A percentile compares a stretch with the other conserved stretches of the same genome.
Conservation (phyloP, 2,329 filamentous ascomycete genomes). For the Pseudogymnoascus sp. region DNA sequence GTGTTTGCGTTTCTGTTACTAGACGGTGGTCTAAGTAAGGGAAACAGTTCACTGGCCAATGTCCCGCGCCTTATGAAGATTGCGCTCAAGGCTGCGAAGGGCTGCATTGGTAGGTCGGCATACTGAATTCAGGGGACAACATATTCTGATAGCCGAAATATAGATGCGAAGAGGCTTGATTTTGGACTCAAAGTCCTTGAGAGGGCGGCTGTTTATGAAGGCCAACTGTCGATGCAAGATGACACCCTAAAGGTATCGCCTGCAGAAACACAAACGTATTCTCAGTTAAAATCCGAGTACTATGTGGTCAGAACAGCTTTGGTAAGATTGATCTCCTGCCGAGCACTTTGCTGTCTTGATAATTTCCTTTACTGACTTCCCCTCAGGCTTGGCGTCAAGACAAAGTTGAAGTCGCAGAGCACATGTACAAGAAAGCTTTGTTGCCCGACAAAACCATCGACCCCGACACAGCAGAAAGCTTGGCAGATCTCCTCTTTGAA, state of each 20-base stretch:
- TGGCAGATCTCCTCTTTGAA: slow-evolving; percentile 62
- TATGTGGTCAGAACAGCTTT: slow-evolving; percentile 39
- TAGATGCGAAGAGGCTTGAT: slow-evolving; percentile 39
- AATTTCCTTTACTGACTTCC: not conserved
- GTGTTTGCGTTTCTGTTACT: slow-evolving; percentile 62
- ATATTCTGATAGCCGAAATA: slow-evolving; percentile 11
- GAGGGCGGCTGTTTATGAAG: slow-evolving; percentile 49
- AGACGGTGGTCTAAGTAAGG: slow-evolving; percentile 37
- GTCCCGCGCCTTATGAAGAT: slow-evolving; percentile 55
- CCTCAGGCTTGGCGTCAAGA: slow-evolving; percentile 65
- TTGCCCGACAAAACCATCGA: slow-evolving; percentile 36
- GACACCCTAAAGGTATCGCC: slow-evolving; percentile 18
- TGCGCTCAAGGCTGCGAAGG: slow-evolving; percentile 56
- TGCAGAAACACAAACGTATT: slow-evolving; percentile 25
- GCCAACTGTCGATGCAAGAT: slow-evolving; percentile 27
- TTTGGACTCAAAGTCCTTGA: slow-evolving; percentile 56
- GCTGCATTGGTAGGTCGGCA: slow-evolving; percentile 49
- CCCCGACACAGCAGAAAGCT: slow-evolving; percentile 45
- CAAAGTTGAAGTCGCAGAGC: slow-evolving; percentile 67
- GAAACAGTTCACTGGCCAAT: slow-evolving; percentile 27
- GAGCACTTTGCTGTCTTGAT: slow-evolving; percentile 18
- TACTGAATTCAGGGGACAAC: not conserved
- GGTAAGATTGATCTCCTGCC: slow-evolving; percentile 36
- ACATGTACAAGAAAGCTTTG: slow-evolving; percentile 60
- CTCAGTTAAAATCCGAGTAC: slow-evolving; percentile 26